Conservation (phyloP, 345 rosid genomes). For the Eucalyptus lansdowneana region DNA sequence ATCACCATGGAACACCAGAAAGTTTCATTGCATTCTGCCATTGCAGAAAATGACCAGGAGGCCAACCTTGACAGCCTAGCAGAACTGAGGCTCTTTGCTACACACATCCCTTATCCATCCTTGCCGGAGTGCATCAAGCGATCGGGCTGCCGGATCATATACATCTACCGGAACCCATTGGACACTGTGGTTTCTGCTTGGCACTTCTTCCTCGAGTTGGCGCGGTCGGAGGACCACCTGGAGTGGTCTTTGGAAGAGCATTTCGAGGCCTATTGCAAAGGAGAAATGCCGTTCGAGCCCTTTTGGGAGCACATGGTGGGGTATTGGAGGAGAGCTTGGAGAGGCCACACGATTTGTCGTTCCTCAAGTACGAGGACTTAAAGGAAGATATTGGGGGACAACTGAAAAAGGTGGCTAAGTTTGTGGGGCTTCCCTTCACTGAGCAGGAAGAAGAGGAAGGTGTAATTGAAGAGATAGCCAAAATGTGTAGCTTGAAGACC, state of each 20-base stretch:
- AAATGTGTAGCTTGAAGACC: background rate
- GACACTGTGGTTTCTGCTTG: background rate
- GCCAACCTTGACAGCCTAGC: background rate
- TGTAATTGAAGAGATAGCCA: background rate
- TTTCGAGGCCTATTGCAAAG: background rate
- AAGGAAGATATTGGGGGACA: background rate
- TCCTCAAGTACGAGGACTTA: background rate
- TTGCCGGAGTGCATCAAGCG: background rate
- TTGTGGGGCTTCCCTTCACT: background rate
- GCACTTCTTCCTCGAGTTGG: background rate
- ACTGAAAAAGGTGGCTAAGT: background rate
- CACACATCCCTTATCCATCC: background rate
- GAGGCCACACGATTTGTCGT: background rate
- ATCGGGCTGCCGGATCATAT: background rate
- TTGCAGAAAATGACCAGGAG: too few relatives aligned
- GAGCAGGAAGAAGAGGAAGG: background rate
- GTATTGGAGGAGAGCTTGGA: background rate
- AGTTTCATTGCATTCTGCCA: too few relatives aligned
- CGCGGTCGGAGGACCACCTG: fast-evolving
- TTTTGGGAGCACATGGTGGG: background rate
- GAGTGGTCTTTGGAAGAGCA: background rate
- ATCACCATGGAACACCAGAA: too few relatives aligned
- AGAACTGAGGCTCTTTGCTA: background rate
- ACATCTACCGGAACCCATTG: background rate
- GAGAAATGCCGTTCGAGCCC: background rate